Conservation (phyloP, 148 eudicot species). For the Nepenthes mirabilis region DNA sequence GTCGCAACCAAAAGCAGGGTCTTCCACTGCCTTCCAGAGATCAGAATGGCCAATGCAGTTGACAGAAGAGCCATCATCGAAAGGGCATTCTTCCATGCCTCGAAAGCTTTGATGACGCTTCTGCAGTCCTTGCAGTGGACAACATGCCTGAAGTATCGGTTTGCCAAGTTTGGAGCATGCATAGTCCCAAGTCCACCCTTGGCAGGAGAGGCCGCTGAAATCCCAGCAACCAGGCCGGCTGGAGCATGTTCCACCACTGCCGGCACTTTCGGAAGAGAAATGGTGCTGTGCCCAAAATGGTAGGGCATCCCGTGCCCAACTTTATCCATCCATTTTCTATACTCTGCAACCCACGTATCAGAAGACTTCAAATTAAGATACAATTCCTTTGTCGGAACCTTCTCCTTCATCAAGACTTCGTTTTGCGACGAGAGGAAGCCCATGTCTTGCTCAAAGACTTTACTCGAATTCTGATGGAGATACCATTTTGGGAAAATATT, state of each 20-base stretch:
- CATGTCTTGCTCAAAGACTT: slow-evolving; percentile 98
- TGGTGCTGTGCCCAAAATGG: slow-evolving; percentile 74
- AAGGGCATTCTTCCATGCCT: slow-evolving; percentile 56
- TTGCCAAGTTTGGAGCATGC: slow-evolving; percentile 70
- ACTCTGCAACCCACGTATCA: slow-evolving; percentile 93
- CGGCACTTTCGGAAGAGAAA: slow-evolving; percentile 49
- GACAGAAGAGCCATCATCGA: slow-evolving; percentile 42
- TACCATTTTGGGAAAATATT: slow-evolving; percentile 78
- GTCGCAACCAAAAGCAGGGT: slow-evolving; percentile 41
- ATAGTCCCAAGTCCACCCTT: slow-evolving; percentile 73
- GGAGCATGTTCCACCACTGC: slow-evolving; percentile 97
- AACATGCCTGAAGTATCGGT: slow-evolving; percentile 76
- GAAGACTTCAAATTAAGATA: slow-evolving; percentile 74
- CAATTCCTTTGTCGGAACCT: slow-evolving; percentile 64
- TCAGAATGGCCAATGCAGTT: slow-evolving; percentile 58
- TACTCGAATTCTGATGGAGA: slow-evolving; percentile 83
- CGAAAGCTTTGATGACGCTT: slow-evolving; percentile 39
- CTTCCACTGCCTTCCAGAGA: slow-evolving; percentile 76
- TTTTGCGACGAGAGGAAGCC: slow-evolving; percentile 93
- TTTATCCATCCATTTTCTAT: slow-evolving; percentile 98
- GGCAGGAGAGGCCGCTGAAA: slow-evolving; percentile 78
- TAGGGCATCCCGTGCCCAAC: slow-evolving; percentile 99
- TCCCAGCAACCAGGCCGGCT: slow-evolving; percentile 69
- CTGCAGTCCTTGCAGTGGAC: slow-evolving; percentile 85
- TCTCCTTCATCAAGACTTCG: slow-evolving; percentile 65